A percentile compares a stretch with the other conserved stretches of the same genome.
Conservation (phyloP, 345 rosid species). For the Capsella bursapastoris region DNA sequence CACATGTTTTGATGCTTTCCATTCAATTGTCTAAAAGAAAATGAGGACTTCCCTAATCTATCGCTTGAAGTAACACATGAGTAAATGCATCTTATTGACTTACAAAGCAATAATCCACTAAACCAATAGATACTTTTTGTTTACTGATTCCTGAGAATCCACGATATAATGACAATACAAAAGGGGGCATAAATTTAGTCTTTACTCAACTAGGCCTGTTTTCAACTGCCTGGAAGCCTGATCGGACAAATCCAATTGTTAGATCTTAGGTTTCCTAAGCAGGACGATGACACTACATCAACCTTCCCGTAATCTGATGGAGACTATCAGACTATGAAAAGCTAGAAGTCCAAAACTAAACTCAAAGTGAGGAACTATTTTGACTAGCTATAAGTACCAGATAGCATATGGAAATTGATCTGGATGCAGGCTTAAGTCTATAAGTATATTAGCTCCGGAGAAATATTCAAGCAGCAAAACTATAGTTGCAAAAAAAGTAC, state of each 20-base stretch:
- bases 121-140: not conserved
- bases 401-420: slow-evolving; percentile 13
- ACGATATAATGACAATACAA: slow-evolving; percentile 15
- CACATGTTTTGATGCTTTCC: slow-evolving; percentile 13
- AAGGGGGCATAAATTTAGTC: not conserved
- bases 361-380: not conserved
- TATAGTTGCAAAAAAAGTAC: not conserved
- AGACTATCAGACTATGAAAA: slow-evolving; percentile 5
- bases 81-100: slow-evolving; percentile 8
- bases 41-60: not conserved
- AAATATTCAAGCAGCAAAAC: slow-evolving; percentile 25
- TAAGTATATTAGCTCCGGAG: not conserved
- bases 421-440: slow-evolving; percentile 7
- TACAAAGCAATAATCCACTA: slow-evolving; percentile 5
- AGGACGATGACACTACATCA: not conserved
- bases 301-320: not conserved
- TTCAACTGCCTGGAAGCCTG: slow-evolving; percentile 12
- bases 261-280: no score
- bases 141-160: slow-evolving; percentile 11
- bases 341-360: slow-evolving; percentile 5
- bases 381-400: not conserved
- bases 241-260: not conserved
- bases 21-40: slow-evolving; percentile 3
- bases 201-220: slow-evolving; percentile 24
- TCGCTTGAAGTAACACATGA: not conserved